These are phyloP conservation scores for Heliamphora exappendiculata DNA, from an alignment of 148 eudicot genomes.

Conservation along the genomic window DNA sequence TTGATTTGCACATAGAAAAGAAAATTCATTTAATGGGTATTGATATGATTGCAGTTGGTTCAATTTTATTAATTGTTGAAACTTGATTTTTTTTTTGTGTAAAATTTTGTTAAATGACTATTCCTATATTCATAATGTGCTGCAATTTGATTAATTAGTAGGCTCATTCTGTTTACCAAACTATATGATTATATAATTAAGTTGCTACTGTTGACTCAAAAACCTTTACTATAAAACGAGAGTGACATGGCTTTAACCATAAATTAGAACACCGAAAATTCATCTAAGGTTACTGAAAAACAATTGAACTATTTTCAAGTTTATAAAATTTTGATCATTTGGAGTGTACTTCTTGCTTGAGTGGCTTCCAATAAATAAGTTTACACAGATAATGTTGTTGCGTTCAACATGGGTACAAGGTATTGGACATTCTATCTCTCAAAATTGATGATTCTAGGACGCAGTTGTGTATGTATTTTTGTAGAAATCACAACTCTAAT, in stretches of 20 bases:
- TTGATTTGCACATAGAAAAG: not conserved
- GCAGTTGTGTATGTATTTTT: not conserved
- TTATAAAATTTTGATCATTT: not conserved
- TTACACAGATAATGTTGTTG: not conserved
- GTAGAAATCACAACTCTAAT: not conserved
- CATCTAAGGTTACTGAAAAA: not conserved
- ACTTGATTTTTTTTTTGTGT: not conserved
- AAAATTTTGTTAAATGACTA: not conserved
- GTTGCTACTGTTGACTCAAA: not conserved
- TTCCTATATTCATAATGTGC: not conserved
- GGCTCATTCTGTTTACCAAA: not conserved
- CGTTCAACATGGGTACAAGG: not conserved
- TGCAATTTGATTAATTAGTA: not conserved
- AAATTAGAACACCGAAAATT: not conserved
- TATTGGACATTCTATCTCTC: not conserved
- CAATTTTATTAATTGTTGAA: not conserved
- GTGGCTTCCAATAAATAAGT: not conserved
- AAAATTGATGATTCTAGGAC: not conserved
- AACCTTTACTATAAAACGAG: not conserved
- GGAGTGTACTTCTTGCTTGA: not conserved
- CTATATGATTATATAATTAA: not conserved
- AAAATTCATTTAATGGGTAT: not conserved
- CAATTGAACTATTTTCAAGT: not conserved
- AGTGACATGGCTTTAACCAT: not conserved
- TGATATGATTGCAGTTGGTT: not conserved